Percentiles rank a stretch among this genome's conserved stretches.
Evolutionary conservation across 306 rosid species (phyloP).

Genomic region (Cucurbita ficifolia): DNA sequence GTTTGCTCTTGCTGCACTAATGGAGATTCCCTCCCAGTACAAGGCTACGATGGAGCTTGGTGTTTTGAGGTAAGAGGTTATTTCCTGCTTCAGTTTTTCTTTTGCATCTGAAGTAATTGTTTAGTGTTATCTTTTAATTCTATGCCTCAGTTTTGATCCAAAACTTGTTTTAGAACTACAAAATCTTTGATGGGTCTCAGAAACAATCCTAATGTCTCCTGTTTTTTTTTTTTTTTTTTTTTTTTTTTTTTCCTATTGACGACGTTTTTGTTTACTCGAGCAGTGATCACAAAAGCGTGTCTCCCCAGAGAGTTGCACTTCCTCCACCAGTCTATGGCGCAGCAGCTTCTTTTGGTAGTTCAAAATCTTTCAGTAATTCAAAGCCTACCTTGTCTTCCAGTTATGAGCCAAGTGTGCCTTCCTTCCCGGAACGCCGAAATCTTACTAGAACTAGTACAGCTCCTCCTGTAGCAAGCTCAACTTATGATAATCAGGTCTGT

Average conservation of each 20-base stretch:
- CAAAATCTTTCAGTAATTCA: constrained; percentile 11
- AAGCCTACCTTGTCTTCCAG: constrained; percentile 32
- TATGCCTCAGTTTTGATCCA: background rate
- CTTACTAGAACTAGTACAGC: constrained; percentile 27
- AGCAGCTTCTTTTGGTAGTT: constrained; percentile 23
- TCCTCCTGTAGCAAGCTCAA: constrained; percentile 52
- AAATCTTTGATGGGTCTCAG: background rate
- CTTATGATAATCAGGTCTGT: constrained; percentile 57
- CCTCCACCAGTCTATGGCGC: constrained; percentile 55
- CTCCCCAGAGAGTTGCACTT: constrained; percentile 69
- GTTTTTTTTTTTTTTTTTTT: background rate
- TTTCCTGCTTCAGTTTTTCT: background rate
- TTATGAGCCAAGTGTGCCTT: constrained; percentile 41
- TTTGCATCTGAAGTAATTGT: background rate
- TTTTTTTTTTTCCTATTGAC: too few species aligned
- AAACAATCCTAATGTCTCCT: background rate
- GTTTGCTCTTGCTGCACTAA: constrained; percentile 85
- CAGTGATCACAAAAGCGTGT: constrained; percentile 31
- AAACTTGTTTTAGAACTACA: background rate
- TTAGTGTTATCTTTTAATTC: background rate
- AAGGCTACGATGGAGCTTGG: constrained; percentile 74
- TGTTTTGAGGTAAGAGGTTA: constrained; percentile 46
- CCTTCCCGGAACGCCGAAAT: constrained; percentile 22
- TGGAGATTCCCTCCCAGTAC: constrained; percentile 97
- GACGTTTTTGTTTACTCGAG: constrained; percentile 8